Conservation (phyloP, 495 filamentous ascomycete species). For the Lentithecium fluviatile region DNA sequence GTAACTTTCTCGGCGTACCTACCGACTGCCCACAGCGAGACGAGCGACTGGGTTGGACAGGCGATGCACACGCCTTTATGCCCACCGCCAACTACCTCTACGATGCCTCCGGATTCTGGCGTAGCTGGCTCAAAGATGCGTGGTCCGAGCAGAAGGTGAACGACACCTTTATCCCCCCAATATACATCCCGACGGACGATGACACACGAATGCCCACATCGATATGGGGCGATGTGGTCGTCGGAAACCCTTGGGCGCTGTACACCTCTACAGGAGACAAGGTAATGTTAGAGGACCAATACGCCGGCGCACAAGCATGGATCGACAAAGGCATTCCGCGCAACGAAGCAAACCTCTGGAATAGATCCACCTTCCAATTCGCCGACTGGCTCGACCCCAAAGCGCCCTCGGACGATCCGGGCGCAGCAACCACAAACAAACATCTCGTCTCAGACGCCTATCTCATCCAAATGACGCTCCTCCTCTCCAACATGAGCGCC, state of each 20-base stretch:
- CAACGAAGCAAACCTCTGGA: constrained; percentile 44
- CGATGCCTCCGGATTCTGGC: constrained; percentile 51
- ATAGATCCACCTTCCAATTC: constrained; percentile 44
- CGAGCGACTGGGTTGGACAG: constrained; percentile 58
- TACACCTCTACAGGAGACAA: constrained; percentile 49
- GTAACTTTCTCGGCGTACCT: constrained; percentile 55
- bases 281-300: constrained; percentile 38
- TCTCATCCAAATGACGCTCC: constrained; percentile 43
- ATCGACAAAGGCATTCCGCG: constrained; percentile 49
- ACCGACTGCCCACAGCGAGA: constrained; percentile 59
- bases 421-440: constrained; percentile 38
- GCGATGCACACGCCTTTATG: constrained; percentile 52
- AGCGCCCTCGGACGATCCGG: constrained; percentile 47
- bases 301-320: constrained; percentile 43
- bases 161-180: constrained; percentile 9
- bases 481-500: constrained; percentile 10
- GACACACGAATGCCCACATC: constrained; percentile 29
- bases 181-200: constrained; percentile 11
- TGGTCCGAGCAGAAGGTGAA: constrained; percentile 40
- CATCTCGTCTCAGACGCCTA: constrained; percentile 48
- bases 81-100: constrained; percentile 53
- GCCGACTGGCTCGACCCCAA: constrained; percentile 57
- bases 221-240: constrained; percentile 51
- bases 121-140: constrained; percentile 51
- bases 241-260: constrained; percentile 48